These are phyloP conservation scores for Termitomyces sp. DNA, from an alignment of 768 basidiomycete species.

Conservation along the genomic window DNA sequence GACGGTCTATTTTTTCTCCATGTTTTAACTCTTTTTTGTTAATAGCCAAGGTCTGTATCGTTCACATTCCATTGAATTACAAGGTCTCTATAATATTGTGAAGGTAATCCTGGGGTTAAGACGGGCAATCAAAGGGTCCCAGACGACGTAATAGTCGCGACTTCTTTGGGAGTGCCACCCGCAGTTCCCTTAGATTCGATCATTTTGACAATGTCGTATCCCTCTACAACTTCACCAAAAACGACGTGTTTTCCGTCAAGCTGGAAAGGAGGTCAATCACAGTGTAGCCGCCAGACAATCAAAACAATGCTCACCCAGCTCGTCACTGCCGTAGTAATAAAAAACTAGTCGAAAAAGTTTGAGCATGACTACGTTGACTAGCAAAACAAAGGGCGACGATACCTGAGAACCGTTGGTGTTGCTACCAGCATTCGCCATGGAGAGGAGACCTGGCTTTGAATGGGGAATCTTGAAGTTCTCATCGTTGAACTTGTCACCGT, in stretches of 20 bases:
- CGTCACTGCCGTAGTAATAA: constrained; percentile 70
- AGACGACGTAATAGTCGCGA: constrained; percentile 54
- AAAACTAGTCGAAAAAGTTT: constrained; percentile 41
- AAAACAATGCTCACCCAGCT: constrained; percentile 41
- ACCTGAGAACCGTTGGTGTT: constrained; percentile 81
- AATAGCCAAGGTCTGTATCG: neutral
- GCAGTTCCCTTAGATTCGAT: constrained; percentile 43
- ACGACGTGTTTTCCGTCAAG: constrained; percentile 65
- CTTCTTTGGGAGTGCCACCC: constrained; percentile 30
- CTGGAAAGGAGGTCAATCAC: constrained; percentile 18
- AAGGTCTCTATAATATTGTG: neutral
- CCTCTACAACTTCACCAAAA: constrained; percentile 64
- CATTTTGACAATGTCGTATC: constrained; percentile 56
- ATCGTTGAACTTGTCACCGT: constrained; percentile 73
- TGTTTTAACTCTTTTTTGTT: neutral
- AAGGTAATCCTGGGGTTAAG: neutral
- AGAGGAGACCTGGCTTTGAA: constrained; percentile 58
- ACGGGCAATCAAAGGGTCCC: constrained; percentile 32
- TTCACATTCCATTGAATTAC: neutral
- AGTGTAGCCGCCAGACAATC: neutral
- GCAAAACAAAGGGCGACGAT: constrained; percentile 13
- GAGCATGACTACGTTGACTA: neutral
- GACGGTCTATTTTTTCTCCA: neutral
- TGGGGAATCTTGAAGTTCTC: constrained; percentile 70
- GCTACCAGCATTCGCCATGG: constrained; percentile 85